A percentile compares a stretch with the other conserved stretches of the same genome.
Evolutionary conservation across 805 yeast species (phyloP).

Genomic region (Candida sanyiensis): DNA sequence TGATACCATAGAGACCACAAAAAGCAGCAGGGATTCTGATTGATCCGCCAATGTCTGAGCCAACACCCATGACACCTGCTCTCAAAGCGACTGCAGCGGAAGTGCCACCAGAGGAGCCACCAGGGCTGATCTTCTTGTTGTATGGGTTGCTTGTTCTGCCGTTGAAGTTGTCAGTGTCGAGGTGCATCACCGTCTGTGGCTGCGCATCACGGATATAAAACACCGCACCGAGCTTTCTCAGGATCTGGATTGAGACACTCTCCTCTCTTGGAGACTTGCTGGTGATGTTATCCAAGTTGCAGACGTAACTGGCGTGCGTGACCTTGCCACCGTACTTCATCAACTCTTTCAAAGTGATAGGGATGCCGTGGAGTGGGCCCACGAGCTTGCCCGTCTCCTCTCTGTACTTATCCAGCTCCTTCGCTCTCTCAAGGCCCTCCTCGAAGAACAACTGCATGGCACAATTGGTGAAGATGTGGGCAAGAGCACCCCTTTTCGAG

Average conservation of each 20-base stretch:
- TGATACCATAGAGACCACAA: slow-evolving; percentile 53
- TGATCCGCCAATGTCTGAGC: slow-evolving; percentile 70
- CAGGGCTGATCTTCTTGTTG: slow-evolving; percentile 53
- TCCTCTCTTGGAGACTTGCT: slow-evolving; percentile 35
- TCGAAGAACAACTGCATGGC: slow-evolving; percentile 41
- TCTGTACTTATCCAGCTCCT: slow-evolving; percentile 45
- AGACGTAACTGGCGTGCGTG: slow-evolving; percentile 59
- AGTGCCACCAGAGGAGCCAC: slow-evolving; percentile 73
- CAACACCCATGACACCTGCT: slow-evolving; percentile 57
- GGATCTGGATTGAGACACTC: slow-evolving; percentile 42
- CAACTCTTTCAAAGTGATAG: slow-evolving; percentile 64
- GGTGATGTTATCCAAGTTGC: slow-evolving; percentile 40
- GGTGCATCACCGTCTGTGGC: slow-evolving; percentile 68
- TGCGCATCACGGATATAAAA: slow-evolving; percentile 60
- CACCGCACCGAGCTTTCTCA: slow-evolving; percentile 38
- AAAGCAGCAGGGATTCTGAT: slow-evolving; percentile 66
- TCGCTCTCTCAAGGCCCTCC: slow-evolving; percentile 54
- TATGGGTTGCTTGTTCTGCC: slow-evolving; percentile 58
- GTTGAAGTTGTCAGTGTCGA: slow-evolving; percentile 52
- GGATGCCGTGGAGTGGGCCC: slow-evolving; percentile 69
- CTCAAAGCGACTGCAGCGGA: slow-evolving; percentile 55
- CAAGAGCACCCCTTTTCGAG: slow-evolving; percentile 52
- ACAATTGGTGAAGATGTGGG: slow-evolving; percentile 44
- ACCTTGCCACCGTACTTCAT: slow-evolving; percentile 49
- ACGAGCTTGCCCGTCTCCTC: slow-evolving; percentile 40